Percentiles rank a stretch among this genome's conserved stretches.
These are phyloP conservation scores for Globisporangium megalacanthum DNA, from an alignment of 352 stramenopile species.

Conservation along the genomic window DNA sequence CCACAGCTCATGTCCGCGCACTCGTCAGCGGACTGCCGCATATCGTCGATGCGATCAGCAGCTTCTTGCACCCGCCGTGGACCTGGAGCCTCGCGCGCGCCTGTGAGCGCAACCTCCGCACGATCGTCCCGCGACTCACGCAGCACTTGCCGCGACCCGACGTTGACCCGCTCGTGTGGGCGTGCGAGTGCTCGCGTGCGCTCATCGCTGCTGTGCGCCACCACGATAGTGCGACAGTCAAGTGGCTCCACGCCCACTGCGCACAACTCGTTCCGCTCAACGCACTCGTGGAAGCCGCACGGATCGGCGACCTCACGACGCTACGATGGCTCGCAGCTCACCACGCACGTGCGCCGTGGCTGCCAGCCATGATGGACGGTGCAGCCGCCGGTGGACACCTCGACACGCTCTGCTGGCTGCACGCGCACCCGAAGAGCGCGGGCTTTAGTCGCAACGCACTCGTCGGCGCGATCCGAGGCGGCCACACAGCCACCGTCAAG, in stretches of 20 bases:
- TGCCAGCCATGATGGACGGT: not conserved
- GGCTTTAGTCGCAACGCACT: not conserved
- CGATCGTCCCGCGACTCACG: not conserved
- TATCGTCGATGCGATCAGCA: not conserved
- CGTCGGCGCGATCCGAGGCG: not conserved
- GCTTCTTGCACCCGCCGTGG: not conserved
- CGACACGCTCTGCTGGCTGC: conserved; percentile 3
- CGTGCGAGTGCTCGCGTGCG: not conserved
- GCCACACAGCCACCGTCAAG: not conserved
- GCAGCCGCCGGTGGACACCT: not conserved
- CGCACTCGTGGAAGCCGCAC: not conserved
- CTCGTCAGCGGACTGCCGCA: not conserved
- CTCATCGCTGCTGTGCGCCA: not conserved
- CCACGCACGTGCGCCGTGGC: not conserved
- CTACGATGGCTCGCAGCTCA: not conserved
- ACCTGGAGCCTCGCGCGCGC: not conserved
- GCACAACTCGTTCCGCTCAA: not conserved
- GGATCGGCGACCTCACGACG: not conserved
- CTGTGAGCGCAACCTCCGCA: not conserved
- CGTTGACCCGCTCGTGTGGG: not conserved
- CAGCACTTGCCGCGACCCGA: not conserved
- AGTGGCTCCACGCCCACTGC: conserved; percentile 1
- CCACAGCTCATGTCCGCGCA: not conserved
- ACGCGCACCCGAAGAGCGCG: not conserved
- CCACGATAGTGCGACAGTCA: not conserved